Base-by-base conservation (phyloP, 1,139 yeast genomes). In the Lodderomyces jiufengensis region DNA sequence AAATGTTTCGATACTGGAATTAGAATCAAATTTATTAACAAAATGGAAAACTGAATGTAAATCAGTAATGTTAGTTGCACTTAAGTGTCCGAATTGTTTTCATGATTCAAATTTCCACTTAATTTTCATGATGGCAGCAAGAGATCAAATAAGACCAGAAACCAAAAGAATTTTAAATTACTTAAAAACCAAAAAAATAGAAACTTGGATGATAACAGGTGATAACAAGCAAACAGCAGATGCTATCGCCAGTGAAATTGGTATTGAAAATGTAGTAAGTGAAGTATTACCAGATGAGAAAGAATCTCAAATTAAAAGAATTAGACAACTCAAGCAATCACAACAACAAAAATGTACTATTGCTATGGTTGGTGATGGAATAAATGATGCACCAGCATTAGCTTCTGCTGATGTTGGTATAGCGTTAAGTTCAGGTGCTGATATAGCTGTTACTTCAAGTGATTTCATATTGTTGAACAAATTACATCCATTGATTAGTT, bases 201-300 rank as follows among this genome's bases (percentile, higher is more conserved):
- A 75, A 15, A 75, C 84, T 36, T 84, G 85, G 82, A 82, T 81
- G 83, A 75, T 73, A 22, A 71, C 76, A 3, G 94, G 94, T 13
- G 95, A 84, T 50, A 82, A 83, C 49, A 64, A 55, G 31, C 52
- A 68, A 11, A 83, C 94, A 0, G 94, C 94, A 1, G 63, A 66
- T 28, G 80, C 86, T 0, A 79, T 84, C 23, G 94, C 84, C 0
- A 49, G 53, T 6, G 83, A 80, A 47, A 64, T 84, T 23, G 84
- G 85, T 0, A 80, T 84, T 18, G 65, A 63, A 3, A 66, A 76
- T 38, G 80, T 84, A n/a, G 66, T 83, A 31, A 81, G 88, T 16
- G 86, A 79, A 33, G 92, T 84, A 5, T 60, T 84, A 27, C 94
- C 94, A 0, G 76, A 78, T 37, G 85, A 80, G 40, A 84, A 84